A percentile compares a stretch with the other conserved stretches of the same genome.
Evolutionary conservation across 345 rosid genomes (phyloP).

Genomic region (Sisymbrium irio): DNA sequence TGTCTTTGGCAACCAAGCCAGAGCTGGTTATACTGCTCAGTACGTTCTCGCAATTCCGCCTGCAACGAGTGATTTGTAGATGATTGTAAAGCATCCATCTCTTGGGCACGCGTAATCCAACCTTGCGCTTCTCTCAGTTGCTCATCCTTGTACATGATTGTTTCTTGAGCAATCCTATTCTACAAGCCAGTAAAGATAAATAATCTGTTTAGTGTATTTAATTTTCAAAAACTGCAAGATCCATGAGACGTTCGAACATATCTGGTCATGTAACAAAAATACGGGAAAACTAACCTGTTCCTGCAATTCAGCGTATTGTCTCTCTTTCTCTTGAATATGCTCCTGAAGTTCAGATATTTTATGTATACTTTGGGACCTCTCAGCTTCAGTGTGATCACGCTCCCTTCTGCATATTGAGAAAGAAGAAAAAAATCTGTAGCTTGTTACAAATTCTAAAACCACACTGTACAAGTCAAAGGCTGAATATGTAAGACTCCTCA

Average conservation of each 20-base stretch:
- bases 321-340: conserved; percentile 84
- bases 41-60: conserved; percentile 79
- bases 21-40: conserved; percentile 83
- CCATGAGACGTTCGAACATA: neutral
- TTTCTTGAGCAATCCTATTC: conserved; percentile 91
- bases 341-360: conserved; percentile 88
- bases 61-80: conserved; percentile 70
- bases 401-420: conserved; percentile 65
- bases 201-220: neutral
- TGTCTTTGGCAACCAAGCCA: conserved; percentile 96
- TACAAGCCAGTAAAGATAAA: conserved; percentile 42
- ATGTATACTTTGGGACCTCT: conserved; percentile 74
- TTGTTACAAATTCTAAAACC: neutral
- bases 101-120: conserved; percentile 84
- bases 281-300: conserved; percentile 63
- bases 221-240: neutral
- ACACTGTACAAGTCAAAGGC: neutral
- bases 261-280: neutral
- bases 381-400: conserved; percentile 97
- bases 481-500: neutral
- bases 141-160: conserved; percentile 77
- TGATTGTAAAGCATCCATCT: conserved; percentile 83
- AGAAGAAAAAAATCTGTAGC: neutral
- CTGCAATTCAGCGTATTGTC: conserved; percentile 79
- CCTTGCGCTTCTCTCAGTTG: conserved; percentile 77